Base-by-base conservation (phyloP, 345 rosid species). In the Gossypium turneri region DNA sequence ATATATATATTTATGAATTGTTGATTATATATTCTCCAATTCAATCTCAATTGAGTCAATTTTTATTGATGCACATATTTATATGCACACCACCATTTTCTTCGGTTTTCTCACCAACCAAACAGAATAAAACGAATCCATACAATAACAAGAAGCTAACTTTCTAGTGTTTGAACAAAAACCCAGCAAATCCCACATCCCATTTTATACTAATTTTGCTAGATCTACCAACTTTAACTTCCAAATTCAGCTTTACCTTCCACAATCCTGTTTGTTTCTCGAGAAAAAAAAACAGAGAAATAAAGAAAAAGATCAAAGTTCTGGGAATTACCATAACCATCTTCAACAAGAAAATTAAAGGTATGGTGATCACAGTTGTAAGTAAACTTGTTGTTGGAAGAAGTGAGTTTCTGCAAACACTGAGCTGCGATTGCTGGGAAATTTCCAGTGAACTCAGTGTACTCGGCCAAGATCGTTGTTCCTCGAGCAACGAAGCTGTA, bases 321-420 rank as follows among this genome's bases (percentile, higher is more conserved):
- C 5, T 41, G 12, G 12, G 45, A 77, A 76, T 64, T 81, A 94
- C 98, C 91, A 70, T 84, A 94, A 63, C 98, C 98, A 74, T 94
- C 92, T 78, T 94, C 92, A 41, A 94, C 90, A 60, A 94, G 93
- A 85, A 94, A 94, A 74, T 94, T 94, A 83, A 94, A 92, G 80
- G 97, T 90, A 78, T 94, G 98, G 84, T 91, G 95, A 86, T 94
- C 98, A 76, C 98, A 94, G 77, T 90, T 90, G 90, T 92, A 94
- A 57, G 97, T 92, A 86, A 90, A 91, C 93, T 90, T 94, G 90
- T 58, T 92, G 86, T 91, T 92, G 58, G 94, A 77, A 59, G 95
- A 91, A 76, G 97, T 92, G 72, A 94, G 89, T 75, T 82, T 88
- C 66, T 90, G 93, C 73, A 94, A 88, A 77, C 98, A 94, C 85